Evolutionary conservation across 306 rosid genomes (phyloP), one percentile per base, ranked within the genome.

Genomic region (Ormosia semicastrata): DNA sequence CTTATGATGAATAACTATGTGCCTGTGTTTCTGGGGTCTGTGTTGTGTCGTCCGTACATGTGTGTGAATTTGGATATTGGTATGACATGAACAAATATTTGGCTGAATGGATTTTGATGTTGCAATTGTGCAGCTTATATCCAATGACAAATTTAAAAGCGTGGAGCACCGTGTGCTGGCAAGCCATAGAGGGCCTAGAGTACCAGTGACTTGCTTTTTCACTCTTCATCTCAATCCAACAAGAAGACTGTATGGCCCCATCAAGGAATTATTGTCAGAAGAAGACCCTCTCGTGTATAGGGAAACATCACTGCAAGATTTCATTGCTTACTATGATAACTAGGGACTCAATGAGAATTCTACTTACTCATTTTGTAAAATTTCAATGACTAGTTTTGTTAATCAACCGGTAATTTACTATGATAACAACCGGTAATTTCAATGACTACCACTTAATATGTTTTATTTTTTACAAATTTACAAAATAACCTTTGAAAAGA

Each of bases 111-210:
- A 32, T 29, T 70, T 2, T 46, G 24, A 24, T 24, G 58, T 30
- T 71, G 33, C 30, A 32, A 49, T 50, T 4, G 0, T 74, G 63
- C 24, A 24, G 24, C 82, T 81, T 8, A 71, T 84, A 34, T 89
- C 89, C 1, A 86, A 86, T 72, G 84, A 86, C 74, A 84, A 49
- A 75, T 83, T 84, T 41, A 85, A 71, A 76, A 89, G 89, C 44
- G 89, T 75, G 33, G 84, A 79, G 63, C 88, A 89, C 60, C 72
- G 85, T 11, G 92, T 88, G 67, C 6, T 70, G 13, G 83, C 89
- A 1, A 84, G 78, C 5, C 52, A 53, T 1, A 53, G 15, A 5
- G 86, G 89, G n/a, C 85, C 86, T 34, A 75, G 88, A 78, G 53
- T 81, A n/a, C 84, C 92, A 13, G 44, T 81, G 36, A 84, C 82